A percentile compares a stretch with the other conserved stretches of the same genome.
These are phyloP conservation scores for Fragilaria crotonensis DNA, from an alignment of 108 stramenopile genomes.

Conservation along the genomic window DNA sequence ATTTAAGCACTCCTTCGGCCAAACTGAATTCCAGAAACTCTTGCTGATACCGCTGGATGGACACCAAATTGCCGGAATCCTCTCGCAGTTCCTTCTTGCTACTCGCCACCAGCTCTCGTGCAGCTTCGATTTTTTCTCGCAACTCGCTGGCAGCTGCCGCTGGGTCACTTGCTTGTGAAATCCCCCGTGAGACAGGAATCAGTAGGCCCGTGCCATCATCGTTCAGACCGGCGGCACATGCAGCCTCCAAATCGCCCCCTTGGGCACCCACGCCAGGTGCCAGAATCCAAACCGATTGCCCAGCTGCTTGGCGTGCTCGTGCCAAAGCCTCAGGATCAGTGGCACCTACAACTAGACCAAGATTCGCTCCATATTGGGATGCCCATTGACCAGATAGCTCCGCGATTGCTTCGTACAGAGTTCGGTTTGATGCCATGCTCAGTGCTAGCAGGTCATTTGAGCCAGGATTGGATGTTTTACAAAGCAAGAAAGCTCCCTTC, in stretches of 20 bases:
- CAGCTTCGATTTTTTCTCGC: constrained; percentile 47
- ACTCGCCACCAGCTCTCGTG: neutral
- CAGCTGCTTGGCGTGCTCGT: constrained; percentile 69
- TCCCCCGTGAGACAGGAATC: constrained; percentile 92
- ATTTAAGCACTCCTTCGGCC: constrained; percentile 81
- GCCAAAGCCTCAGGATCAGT: constrained; percentile 84
- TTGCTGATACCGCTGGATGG: constrained; percentile 66
- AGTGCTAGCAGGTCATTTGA: constrained; percentile 87
- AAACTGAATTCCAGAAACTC: constrained; percentile 94
- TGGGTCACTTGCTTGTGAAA: constrained; percentile 76
- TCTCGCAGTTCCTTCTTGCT: neutral
- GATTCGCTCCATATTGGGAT: constrained; percentile 16
- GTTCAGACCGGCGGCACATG: constrained; percentile 75
- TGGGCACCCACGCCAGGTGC: constrained; percentile 98
- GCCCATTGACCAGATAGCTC: constrained; percentile 61
- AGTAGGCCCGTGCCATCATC: constrained; percentile 77
- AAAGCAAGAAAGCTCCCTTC: constrained; percentile 93
- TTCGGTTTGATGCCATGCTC: constrained; percentile 33
- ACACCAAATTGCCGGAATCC: constrained; percentile 1
- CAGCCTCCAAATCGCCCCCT: constrained; percentile 86
- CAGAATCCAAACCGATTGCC: constrained; percentile 87
- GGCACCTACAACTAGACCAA: constrained; percentile 97
- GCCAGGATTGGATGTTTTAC: constrained; percentile 98
- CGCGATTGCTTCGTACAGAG: constrained; percentile 87
- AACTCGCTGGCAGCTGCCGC: constrained; percentile 72